Percentiles rank a stretch among this genome's conserved stretches.
These are phyloP conservation scores for Cydonia oblonga DNA, from an alignment of 331 rosid species.

Conservation along the genomic window DNA sequence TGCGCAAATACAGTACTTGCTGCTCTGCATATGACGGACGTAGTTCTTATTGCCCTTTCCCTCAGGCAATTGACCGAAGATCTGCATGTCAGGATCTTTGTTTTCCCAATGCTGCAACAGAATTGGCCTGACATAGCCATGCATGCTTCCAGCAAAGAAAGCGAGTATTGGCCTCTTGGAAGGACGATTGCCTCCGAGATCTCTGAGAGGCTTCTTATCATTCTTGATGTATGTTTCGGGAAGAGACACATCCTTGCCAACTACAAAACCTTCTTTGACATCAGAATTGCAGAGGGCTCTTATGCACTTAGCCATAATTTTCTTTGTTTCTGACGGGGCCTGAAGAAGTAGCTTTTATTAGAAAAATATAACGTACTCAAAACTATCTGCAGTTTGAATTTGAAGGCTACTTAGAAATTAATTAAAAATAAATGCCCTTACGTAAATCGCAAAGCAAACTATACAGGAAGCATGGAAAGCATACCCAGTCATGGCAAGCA, in stretches of 20 bases:
- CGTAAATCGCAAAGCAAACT: not conserved
- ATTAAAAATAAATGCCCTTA: not conserved
- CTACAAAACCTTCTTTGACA: conserved; percentile 66
- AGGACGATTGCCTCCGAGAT: conserved; percentile 64
- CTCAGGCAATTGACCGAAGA: conserved; percentile 44
- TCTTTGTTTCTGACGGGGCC: conserved; percentile 81
- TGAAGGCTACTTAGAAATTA: not conserved
- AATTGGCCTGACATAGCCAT: conserved; percentile 68
- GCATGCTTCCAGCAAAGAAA: conserved; percentile 80
- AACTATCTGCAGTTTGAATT: not conserved
- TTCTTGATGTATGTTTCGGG: conserved; percentile 63
- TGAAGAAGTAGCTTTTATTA: conserved; percentile 27
- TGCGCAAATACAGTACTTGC: conserved; percentile 88
- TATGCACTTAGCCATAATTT: conserved; percentile 54
- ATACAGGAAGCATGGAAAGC: conserved; percentile 14
- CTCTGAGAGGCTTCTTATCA: conserved; percentile 46
- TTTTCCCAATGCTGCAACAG: conserved; percentile 68
- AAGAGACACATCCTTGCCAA: conserved; percentile 88
- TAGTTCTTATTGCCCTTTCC: conserved; percentile 50
- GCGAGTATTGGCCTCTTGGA: conserved; percentile 62
- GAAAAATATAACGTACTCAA: not conserved
- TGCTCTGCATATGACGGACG: conserved; percentile 55
- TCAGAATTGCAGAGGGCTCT: conserved; percentile 96
- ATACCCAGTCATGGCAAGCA: conserved; percentile 99
- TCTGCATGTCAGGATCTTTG: conserved; percentile 83